Base-by-base conservation (phyloP, 2,329 filamentous ascomycete species). In the Arthrobotrys conoides region DNA sequence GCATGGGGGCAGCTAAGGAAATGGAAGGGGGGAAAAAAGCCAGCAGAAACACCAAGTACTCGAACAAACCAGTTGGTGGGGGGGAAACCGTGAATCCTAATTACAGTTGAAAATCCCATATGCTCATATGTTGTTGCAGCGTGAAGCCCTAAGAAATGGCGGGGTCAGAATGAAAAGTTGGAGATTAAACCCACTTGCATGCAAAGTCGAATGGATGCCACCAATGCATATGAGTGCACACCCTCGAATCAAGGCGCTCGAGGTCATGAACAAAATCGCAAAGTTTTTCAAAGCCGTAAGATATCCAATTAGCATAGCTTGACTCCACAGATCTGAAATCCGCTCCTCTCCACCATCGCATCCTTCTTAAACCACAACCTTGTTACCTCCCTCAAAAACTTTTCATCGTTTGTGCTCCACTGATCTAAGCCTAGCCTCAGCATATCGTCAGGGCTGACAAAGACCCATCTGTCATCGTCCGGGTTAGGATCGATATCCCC, bases 371-470 rank as follows among this genome's bases (percentile, higher is more conserved):
- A 94, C 85, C 93, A 95, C 80, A 88, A 84, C 79, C 84, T 86
- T 53, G 89, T 85, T 64, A 92, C 85, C 69, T 90, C 90, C 79
- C 86, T 86, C 16, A 93, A 88, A 82, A 94, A 95, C 1, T 86
- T 86, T n/a, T 88, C 89, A 83, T 95, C 93, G 16, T 86, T 86
- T 36, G 88, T 86, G 83, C 91, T 94, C 92, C 92, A 96, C 0
- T 90, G 87, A 81, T 96, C 93, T 20, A 96, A 87, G 0, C 93
- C 93, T 90, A 95, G 91, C 55, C 87, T 86, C 75, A 89, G 88
- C 63, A 95, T 83, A 69, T 92, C 89, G 27, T 90, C 90, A 80
- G 88, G 89, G 79, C 88, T 88, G 22, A 95, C 85, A 12, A 87
- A 86, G 61, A 92, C 84, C 59, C 83, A 84, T 0, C 83, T 83